Evolutionary conservation across 495 filamentous ascomycete genomes (phyloP).

Genomic region (Pyronema omphalodes): DNA sequence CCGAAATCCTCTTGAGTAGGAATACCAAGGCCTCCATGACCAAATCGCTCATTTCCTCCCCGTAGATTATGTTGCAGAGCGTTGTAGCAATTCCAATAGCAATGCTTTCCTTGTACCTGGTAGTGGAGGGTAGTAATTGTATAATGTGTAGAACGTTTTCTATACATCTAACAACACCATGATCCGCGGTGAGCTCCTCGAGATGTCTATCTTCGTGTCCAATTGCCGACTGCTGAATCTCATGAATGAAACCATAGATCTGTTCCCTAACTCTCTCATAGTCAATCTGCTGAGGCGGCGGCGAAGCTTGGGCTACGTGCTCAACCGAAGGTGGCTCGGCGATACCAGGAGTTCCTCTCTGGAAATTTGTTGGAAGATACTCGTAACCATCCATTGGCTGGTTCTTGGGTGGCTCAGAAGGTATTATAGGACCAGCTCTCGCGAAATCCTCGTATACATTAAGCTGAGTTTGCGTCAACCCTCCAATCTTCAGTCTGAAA

Average conservation of each 20-base stretch:
- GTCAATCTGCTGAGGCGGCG: background rate
- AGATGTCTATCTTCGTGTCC: slow-evolving; percentile 17
- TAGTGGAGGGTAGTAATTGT: slow-evolving; percentile 11
- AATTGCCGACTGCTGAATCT: slow-evolving; percentile 15
- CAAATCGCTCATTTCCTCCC: slow-evolving; percentile 38
- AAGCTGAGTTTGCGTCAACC: slow-evolving; percentile 80
- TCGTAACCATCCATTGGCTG: slow-evolving; percentile 4
- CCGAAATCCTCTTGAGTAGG: slow-evolving; percentile 61
- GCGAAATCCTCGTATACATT: slow-evolving; percentile 93
- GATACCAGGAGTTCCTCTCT: slow-evolving; percentile 4
- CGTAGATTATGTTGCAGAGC: slow-evolving; percentile 51
- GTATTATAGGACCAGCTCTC: background rate
- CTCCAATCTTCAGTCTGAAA: slow-evolving; percentile 57
- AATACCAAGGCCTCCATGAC: slow-evolving; percentile 71
- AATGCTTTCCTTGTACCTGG: slow-evolving; percentile 15
- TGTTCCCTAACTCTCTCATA: background rate
- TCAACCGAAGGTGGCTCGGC: background rate
- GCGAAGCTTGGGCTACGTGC: background rate
- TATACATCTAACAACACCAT: slow-evolving; percentile 16
- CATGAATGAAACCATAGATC: background rate
- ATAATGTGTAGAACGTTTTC: slow-evolving; percentile 16
- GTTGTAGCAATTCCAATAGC: slow-evolving; percentile 24
- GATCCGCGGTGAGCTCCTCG: slow-evolving; percentile 18
- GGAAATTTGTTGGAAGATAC: slow-evolving; percentile 4
- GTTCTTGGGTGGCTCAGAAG: background rate